Evolutionary conservation across 768 basidiomycete species (phyloP), one percentile per base, ranked within the genome.

Genomic region (Termitomyces sp.): DNA sequence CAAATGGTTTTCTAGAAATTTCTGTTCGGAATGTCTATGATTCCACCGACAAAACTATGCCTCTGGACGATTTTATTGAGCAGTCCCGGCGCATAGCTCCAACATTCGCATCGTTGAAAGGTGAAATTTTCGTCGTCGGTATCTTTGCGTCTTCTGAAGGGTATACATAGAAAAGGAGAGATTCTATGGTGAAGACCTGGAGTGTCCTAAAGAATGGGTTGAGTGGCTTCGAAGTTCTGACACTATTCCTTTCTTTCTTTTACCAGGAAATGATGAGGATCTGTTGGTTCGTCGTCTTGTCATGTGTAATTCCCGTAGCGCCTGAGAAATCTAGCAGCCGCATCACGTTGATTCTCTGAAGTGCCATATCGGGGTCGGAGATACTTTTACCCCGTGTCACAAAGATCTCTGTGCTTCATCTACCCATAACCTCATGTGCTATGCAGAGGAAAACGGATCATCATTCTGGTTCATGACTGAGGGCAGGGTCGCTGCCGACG

Each of bases 391-490:
- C 0, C 87, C 92, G 1, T 88, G 83, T 57, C 92, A 93, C 69
- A 93, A 92, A 69, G 92, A 94, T 72, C 80, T 87, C 0, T 94
- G 92, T 66, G 91, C 84, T 2, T 92, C 91, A 5, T 87, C 88
- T 8, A 92, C 92, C 8, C 92, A 94, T 56, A 94, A 94, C 69
- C 75, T 94, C n/a, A 94, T 94, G 92, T 88, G 87, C 68, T 88
- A 89, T 69, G 84, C 92, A 0, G 89, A 91, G 68, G 73, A 84
- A 15, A 79, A 73, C 32, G 91, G 87, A 0, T 88, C 86, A 1
- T 87, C 91, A 1, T 91, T 86, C 68, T 94, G 92, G 92, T 93
- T 94, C 72, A 91, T 94, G 89, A 92, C 92, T 1, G 75, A 80
- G 59, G 79, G 84, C 36, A 77, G 82, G 0, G 82, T 79, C 60